Evolutionary conservation across 176 grass and related monocot genomes (phyloP).

Genomic region (Paspalum notatum): DNA sequence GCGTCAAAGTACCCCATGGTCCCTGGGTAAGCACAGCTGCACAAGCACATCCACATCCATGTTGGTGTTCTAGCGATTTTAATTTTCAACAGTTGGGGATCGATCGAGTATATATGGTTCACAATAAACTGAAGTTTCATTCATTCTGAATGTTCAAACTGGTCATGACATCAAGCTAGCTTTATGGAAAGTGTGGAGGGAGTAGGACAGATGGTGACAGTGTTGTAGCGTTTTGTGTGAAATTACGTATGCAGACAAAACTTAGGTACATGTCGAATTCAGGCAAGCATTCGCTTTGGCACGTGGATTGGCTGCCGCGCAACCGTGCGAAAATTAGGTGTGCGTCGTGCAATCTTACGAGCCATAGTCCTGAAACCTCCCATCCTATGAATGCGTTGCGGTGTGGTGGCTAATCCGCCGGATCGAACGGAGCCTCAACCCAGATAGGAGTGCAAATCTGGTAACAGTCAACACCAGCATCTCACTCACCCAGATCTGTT

Average conservation of each 20-base stretch:
- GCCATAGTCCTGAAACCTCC: too few species aligned
- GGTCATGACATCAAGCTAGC: background rate
- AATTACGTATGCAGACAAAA: background rate
- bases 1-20: constrained; percentile 98
- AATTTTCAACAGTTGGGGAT: background rate
- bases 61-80: background rate
- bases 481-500: background rate
- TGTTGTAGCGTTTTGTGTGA: background rate
- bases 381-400: too few species aligned
- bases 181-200: background rate
- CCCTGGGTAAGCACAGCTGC: constrained; percentile 61
- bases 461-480: too few species aligned
- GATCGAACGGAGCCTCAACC: too few species aligned
- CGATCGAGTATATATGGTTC: background rate
- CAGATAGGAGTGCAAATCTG: background rate
- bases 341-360: too few species aligned
- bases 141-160: background rate
- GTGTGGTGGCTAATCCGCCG: too few species aligned
- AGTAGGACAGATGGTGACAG: background rate
- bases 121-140: background rate
- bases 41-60: background rate
- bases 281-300: too few species aligned
- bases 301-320: too few species aligned
- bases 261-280: background rate
- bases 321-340: too few species aligned